A percentile compares a stretch with the other conserved stretches of the same genome.
Conservation (phyloP, 768 basidiomycete species). For the Gyrodon lividus region DNA sequence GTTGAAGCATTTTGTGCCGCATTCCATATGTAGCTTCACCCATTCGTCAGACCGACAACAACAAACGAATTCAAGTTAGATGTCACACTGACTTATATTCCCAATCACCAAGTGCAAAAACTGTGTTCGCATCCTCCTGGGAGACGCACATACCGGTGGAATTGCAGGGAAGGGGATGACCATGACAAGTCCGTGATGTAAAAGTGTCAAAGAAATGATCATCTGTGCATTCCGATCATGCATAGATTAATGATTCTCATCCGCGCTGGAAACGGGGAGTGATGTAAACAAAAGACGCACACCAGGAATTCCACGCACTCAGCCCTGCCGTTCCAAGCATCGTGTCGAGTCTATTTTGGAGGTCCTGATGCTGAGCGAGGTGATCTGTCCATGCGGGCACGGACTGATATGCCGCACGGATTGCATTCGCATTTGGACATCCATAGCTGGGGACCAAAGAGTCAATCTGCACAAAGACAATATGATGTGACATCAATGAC, state of each 20-base stretch:
- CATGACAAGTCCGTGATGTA: slow-evolving; percentile 46
- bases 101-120: slow-evolving; percentile 59
- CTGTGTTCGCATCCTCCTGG: slow-evolving; percentile 45
- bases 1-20: slow-evolving; percentile 41
- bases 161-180: slow-evolving; percentile 46
- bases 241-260: not conserved
- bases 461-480: slow-evolving; percentile 38
- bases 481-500: not conserved
- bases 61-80: not conserved
- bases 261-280: not conserved
- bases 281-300: slow-evolving; percentile 31
- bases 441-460: slow-evolving; percentile 44
- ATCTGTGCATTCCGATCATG: slow-evolving; percentile 23
- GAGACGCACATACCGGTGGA: slow-evolving; percentile 40
- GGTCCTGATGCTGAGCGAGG: slow-evolving; percentile 34
- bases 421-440: slow-evolving; percentile 40
- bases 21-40: slow-evolving; percentile 48
- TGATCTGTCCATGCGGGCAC: slow-evolving; percentile 49
- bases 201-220: slow-evolving; percentile 56
- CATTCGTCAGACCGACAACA: not conserved
- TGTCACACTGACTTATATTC: slow-evolving; percentile 49
- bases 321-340: slow-evolving; percentile 42
- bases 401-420: slow-evolving; percentile 42
- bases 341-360: slow-evolving; percentile 37
- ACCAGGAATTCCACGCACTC: slow-evolving; percentile 47